Base-by-base conservation (phyloP, 345 rosid genomes). In the Garcia nutans region DNA sequence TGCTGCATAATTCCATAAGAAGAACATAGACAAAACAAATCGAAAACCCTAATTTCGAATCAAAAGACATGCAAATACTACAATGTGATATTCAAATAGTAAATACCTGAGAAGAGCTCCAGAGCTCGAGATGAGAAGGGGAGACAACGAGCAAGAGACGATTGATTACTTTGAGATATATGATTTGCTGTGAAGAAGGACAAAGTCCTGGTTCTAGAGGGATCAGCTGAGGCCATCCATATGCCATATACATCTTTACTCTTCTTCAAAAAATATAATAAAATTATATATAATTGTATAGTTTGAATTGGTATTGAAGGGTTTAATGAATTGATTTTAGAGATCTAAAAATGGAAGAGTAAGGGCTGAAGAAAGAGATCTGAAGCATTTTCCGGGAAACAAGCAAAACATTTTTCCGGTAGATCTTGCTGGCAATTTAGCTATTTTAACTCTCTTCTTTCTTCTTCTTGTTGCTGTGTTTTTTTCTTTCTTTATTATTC, bases 161-260 rank as follows among this genome's bases (percentile, higher is more conserved):
- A 26, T 89, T 88, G 71, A 80, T 80, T 86, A 92, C 79, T 79
- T 88, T 96, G 72, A 96, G 86, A 82, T 84, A 96, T 49, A 96
- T 82, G 81, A 90, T 80, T 66, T 81, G 84, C 75, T 92, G 96
- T 56, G 98, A 92, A 65, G 97, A 85, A 9, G 93, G 90, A 78
- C 89, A 89, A 1, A 71, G 74, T 45, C 91, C 95, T 57, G 84
- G 82, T 50, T 89, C 90, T 45, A 96, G 80, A 22, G 95, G 95
- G 70, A 96, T 92, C 85, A 96, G 97, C 87, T 96, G 99, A 65
- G 98, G 99, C 96, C 94, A 96, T 77, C 99, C 99, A 58, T 93
- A 96, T 44, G 96, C 92, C 98, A 92, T 92, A 79, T 93, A 96
- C 99, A 96, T 96, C 81, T 88, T 83, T 69, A 15, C 74, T 44